Conservation (phyloP, 495 filamentous ascomycete species). For the Amniculicola lignicola region DNA sequence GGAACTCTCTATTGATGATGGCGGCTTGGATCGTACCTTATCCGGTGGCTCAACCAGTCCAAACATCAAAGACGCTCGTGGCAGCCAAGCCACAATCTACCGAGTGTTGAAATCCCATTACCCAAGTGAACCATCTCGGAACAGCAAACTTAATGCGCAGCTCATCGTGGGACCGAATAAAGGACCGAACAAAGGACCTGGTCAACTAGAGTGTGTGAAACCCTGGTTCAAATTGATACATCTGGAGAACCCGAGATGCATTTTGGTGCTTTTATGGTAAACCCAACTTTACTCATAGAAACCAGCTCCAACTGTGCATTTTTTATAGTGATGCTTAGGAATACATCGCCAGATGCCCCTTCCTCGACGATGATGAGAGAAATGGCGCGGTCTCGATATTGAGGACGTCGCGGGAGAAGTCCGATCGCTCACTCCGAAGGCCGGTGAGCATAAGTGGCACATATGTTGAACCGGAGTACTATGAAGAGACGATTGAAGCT, state of each 20-base stretch:
- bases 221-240: slow-evolving; percentile 15
- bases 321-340: too few relatives aligned
- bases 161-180: background rate
- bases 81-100: slow-evolving; percentile 3
- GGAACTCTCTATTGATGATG: background rate
- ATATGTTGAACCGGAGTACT: slow-evolving; percentile 17
- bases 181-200: slow-evolving; percentile 1
- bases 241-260: slow-evolving; percentile 13
- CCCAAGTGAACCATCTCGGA: slow-evolving; percentile 5
- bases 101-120: slow-evolving; percentile 8
- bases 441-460: slow-evolving; percentile 7
- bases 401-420: slow-evolving; percentile 13
- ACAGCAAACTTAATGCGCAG: slow-evolving; percentile 6
- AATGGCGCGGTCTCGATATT: slow-evolving; percentile 4
- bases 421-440: slow-evolving; percentile 8
- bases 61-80: background rate
- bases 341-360: slow-evolving; percentile 10
- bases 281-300: background rate
- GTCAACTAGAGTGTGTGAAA: slow-evolving; percentile 3
- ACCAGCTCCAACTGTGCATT: background rate
- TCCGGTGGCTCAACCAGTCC: background rate
- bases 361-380: slow-evolving; percentile 8
- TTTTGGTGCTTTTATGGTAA: slow-evolving; percentile 8
- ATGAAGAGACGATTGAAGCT: slow-evolving; percentile 7
- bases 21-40: background rate